Conservation (phyloP, 345 rosid species). For the Salix udensis region DNA sequence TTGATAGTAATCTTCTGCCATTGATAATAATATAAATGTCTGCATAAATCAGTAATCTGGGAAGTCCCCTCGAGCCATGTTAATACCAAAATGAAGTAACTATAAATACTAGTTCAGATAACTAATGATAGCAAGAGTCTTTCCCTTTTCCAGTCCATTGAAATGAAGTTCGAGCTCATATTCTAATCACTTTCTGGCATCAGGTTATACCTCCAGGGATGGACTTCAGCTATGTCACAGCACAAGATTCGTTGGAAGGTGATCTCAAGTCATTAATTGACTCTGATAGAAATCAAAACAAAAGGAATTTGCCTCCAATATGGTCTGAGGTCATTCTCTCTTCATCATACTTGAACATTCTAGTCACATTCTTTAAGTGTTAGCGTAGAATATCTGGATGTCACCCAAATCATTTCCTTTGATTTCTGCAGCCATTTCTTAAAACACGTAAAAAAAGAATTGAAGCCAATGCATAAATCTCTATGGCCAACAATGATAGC, state of each 20-base stretch:
- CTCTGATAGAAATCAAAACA: conserved; percentile 53
- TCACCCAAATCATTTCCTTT: background rate
- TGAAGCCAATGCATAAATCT: background rate
- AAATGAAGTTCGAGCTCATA: background rate
- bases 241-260: conserved; percentile 49
- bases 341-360: background rate
- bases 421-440: too few relatives aligned
- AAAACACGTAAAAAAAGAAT: background rate
- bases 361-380: too few relatives aligned
- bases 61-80: background rate
- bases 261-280: conserved; percentile 58
- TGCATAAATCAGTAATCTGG: too few relatives aligned
- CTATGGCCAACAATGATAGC: background rate
- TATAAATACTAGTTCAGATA: background rate
- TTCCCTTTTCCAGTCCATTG: background rate
- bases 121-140: background rate
- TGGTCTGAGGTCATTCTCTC: conserved; percentile 67
- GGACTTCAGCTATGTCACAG: conserved; percentile 60
- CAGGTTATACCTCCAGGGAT: conserved; percentile 71
- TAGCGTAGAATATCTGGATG: background rate
- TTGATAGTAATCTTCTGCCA: background rate
- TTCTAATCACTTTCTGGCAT: conserved; percentile 1
- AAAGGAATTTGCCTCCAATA: conserved; percentile 68
- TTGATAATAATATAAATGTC: too few relatives aligned
- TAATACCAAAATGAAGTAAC: background rate